These are phyloP conservation scores for Lagenidium giganteum DNA, from an alignment of 352 stramenopile genomes.

Conservation along the genomic window DNA sequence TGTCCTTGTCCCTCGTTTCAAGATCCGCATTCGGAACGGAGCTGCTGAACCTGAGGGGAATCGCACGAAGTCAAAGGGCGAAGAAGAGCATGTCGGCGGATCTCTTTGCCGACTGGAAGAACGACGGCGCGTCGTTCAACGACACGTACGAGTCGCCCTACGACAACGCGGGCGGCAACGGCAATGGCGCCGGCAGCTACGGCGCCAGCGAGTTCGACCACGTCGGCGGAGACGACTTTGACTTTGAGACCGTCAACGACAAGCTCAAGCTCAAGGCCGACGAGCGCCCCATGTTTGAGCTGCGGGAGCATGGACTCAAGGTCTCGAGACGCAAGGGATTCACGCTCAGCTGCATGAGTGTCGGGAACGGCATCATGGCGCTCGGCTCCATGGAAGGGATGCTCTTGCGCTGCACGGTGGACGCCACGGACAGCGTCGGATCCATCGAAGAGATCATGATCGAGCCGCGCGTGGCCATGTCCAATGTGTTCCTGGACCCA, in stretches of 20 bases:
- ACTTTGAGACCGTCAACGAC: slow-evolving; percentile 64
- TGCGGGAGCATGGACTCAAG: slow-evolving; percentile 83
- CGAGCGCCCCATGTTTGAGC: slow-evolving; percentile 81
- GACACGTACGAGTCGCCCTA: slow-evolving; percentile 11
- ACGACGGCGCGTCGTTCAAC: slow-evolving; percentile 27
- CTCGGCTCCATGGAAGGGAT: slow-evolving; percentile 81
- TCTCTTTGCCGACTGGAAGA: slow-evolving; percentile 87
- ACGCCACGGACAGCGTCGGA: slow-evolving; percentile 68
- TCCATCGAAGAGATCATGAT: slow-evolving; percentile 87
- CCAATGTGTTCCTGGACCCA: slow-evolving; percentile 76
- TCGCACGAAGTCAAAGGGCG: slow-evolving; percentile 1
- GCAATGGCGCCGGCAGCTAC: slow-evolving; percentile 18
- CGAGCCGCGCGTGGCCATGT: slow-evolving; percentile 79
- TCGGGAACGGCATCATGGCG: slow-evolving; percentile 76
- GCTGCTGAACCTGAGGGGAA: not conserved
- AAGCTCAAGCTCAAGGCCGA: slow-evolving; percentile 48
- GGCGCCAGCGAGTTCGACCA: slow-evolving; percentile 4
- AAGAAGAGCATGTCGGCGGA: slow-evolving; percentile 71
- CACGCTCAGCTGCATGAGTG: slow-evolving; percentile 74
- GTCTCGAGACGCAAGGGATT: slow-evolving; percentile 82
- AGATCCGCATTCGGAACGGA: not conserved
- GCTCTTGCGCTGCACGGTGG: slow-evolving; percentile 71
- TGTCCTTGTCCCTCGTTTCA: slow-evolving; percentile 8
- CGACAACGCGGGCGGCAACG: slow-evolving; percentile 8
- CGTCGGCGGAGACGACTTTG: slow-evolving; percentile 66